A percentile compares a stretch with the other conserved stretches of the same genome.
Conservation (phyloP, 805 yeast species). For the Sugiyamaella qingdaonensis region DNA sequence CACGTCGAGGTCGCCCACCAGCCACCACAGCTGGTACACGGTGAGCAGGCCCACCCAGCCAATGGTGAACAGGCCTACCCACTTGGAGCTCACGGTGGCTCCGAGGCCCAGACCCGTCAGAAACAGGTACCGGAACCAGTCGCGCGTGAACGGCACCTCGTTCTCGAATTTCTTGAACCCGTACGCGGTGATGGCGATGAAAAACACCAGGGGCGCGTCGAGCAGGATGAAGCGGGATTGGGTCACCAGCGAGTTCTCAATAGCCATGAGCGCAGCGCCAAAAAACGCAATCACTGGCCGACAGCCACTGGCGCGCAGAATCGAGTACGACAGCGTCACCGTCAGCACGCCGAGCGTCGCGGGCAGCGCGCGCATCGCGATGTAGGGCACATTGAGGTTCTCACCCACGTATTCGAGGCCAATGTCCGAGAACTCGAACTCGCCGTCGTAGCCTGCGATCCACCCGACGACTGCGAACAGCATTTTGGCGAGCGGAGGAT, state of each 20-base stretch:
- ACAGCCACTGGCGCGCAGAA: conserved; percentile 53
- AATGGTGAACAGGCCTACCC: conserved; percentile 65
- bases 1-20: conserved; percentile 42
- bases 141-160: conserved; percentile 40
- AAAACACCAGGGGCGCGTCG: conserved; percentile 42
- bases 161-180: conserved; percentile 48
- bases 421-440: conserved; percentile 40
- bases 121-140: conserved; percentile 52
- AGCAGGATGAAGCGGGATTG: conserved; percentile 52
- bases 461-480: conserved; percentile 52
- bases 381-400: conserved; percentile 41
- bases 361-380: conserved; percentile 54
- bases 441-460: conserved; percentile 50
- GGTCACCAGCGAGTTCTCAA: conserved; percentile 64
- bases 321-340: conserved; percentile 49
- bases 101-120: conserved; percentile 50
- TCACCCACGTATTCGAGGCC: conserved; percentile 40
- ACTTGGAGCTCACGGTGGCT: conserved; percentile 56
- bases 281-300: conserved; percentile 46
- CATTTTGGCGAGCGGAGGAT: conserved; percentile 67
- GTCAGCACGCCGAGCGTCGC: conserved; percentile 52
- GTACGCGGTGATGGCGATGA: conserved; percentile 45
- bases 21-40: conserved; percentile 56
- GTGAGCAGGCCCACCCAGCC: conserved; percentile 56
- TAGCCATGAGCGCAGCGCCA: conserved; percentile 47